A percentile compares a stretch with the other conserved stretches of the same genome.
These are phyloP conservation scores for Candida nitratophila DNA, from an alignment of 805 yeast species.

Conservation along the genomic window DNA sequence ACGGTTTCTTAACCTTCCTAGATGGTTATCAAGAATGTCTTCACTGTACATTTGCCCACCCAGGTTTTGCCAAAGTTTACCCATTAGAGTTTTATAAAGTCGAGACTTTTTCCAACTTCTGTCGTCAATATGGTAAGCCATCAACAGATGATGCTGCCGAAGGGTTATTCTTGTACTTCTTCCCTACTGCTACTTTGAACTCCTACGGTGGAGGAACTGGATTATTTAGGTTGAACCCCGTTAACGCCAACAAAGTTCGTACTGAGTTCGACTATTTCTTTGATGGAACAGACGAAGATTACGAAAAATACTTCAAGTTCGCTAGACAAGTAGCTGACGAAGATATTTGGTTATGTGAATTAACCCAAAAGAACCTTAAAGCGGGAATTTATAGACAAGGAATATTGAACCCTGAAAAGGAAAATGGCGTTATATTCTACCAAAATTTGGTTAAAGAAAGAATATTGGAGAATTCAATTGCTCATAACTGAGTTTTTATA, in stretches of 20 bases:
- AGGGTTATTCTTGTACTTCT: slow-evolving; percentile 21
- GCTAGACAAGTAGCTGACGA: slow-evolving; percentile 26
- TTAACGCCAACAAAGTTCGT: slow-evolving; percentile 17
- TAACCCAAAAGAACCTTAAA: slow-evolving; percentile 19
- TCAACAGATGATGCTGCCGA: slow-evolving; percentile 6
- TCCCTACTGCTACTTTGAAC: slow-evolving; percentile 22
- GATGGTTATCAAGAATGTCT: slow-evolving; percentile 24
- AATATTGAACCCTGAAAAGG: slow-evolving; percentile 21
- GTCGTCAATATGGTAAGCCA: slow-evolving; percentile 20
- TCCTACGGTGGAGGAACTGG: slow-evolving; percentile 25
- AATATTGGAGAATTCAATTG: background rate
- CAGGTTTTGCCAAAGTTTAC: slow-evolving; percentile 18
- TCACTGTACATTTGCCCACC: slow-evolving; percentile 23
- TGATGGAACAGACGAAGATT: slow-evolving; percentile 20
- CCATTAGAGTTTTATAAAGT: slow-evolving; percentile 22
- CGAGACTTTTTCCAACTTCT: slow-evolving; percentile 20
- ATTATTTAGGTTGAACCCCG: slow-evolving; percentile 21
- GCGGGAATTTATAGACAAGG: slow-evolving; percentile 19
- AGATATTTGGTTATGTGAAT: slow-evolving; percentile 24
- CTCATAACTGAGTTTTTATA: too few relatives aligned
- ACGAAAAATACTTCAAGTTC: slow-evolving; percentile 20
- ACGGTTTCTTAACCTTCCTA: slow-evolving; percentile 17
- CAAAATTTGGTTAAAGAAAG: slow-evolving; percentile 15
- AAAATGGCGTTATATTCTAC: slow-evolving; percentile 15
- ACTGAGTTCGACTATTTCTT: slow-evolving; percentile 26